A percentile compares a stretch with the other conserved stretches of the same genome.
These are phyloP conservation scores for Leavenworthia alabamica DNA, from an alignment of 345 rosid species.

Conservation along the genomic window DNA sequence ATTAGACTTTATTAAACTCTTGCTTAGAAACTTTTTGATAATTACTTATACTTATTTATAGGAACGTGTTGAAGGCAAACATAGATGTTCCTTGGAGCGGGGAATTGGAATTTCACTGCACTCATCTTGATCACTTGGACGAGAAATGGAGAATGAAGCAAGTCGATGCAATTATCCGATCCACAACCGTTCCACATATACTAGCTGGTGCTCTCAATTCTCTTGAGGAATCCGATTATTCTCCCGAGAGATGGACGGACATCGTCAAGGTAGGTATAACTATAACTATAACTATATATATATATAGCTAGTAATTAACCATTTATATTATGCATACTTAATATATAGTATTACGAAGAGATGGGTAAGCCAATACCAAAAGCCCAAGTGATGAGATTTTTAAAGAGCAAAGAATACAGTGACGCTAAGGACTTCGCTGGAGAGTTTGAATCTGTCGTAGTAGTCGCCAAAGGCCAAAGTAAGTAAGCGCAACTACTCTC, in stretches of 20 bases:
- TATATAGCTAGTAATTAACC: not conserved
- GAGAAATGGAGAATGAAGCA: slow-evolving; percentile 96
- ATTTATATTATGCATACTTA: not conserved
- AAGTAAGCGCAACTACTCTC: slow-evolving; percentile 36
- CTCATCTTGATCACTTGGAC: slow-evolving; percentile 84
- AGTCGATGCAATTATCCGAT: slow-evolving; percentile 60
- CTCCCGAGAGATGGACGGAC: slow-evolving; percentile 75
- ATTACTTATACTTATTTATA: slow-evolving; percentile 15
- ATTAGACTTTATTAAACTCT: too few species aligned
- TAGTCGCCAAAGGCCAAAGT: slow-evolving; percentile 98
- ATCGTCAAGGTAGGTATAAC: slow-evolving; percentile 77
- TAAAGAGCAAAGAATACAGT: slow-evolving; percentile 63
- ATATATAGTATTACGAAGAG: slow-evolving; percentile 69
- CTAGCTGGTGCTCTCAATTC: slow-evolving; percentile 86
- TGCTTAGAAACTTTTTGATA: too few species aligned
- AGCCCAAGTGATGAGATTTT: slow-evolving; percentile 72
- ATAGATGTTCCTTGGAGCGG: slow-evolving; percentile 71
- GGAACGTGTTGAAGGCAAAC: slow-evolving; percentile 82
- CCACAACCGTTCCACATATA: slow-evolving; percentile 57
- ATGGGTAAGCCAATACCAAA: slow-evolving; percentile 94
- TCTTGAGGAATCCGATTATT: slow-evolving; percentile 75
- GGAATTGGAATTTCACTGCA: slow-evolving; percentile 83
- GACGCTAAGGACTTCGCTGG: slow-evolving; percentile 93
- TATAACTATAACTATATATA: not conserved
- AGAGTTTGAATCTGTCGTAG: slow-evolving; percentile 81